phyloP scores from a whole-genome alignment of 768 basidiomycete genomes.

The Crucibulum laeve region DNA sequence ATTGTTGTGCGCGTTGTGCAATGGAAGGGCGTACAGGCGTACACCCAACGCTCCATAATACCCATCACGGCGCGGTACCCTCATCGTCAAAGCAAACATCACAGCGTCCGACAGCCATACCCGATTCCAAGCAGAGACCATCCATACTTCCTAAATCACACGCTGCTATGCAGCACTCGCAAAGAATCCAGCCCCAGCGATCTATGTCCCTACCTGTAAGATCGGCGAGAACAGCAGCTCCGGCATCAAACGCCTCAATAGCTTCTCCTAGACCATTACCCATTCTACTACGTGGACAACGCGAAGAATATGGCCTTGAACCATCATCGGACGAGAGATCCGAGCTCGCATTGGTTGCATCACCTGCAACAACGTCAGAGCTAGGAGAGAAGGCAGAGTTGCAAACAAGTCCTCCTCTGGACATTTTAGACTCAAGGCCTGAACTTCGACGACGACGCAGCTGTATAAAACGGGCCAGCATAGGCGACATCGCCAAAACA shows the following conservation, averaged over 20 bases:
- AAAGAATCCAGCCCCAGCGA: conserved; percentile 17
- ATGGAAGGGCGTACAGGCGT: conserved; percentile 10
- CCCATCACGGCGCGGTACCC: conserved; percentile 4
- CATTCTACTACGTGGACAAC: conserved; percentile 31
- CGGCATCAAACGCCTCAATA: conserved; percentile 14
- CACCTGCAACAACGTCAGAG: neutral
- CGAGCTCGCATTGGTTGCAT: neutral
- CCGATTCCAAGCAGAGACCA: conserved; percentile 3
- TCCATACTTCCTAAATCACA: conserved; percentile 13
- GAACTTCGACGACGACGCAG: conserved; percentile 49
- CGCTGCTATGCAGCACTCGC: conserved; percentile 15
- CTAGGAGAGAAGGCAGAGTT: neutral
- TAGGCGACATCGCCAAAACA: conserved; percentile 56
- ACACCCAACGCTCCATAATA: conserved; percentile 4
- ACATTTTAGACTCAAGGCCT: conserved; percentile 12
- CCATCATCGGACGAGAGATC: neutral
- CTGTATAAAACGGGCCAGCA: conserved; percentile 56
- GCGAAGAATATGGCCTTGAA: conserved; percentile 22
- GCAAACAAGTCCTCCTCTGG: conserved; percentile 4
- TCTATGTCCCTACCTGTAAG: conserved; percentile 10
- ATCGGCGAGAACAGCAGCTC: conserved; percentile 1
- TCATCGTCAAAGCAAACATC: conserved; percentile 12
- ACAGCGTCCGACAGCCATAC: conserved; percentile 19
- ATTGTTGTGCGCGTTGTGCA: conserved; percentile 21
- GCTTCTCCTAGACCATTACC: conserved; percentile 38